These are phyloP conservation scores for Penicillium mononematosum DNA, from an alignment of 495 filamentous ascomycete genomes.

Conservation along the genomic window DNA sequence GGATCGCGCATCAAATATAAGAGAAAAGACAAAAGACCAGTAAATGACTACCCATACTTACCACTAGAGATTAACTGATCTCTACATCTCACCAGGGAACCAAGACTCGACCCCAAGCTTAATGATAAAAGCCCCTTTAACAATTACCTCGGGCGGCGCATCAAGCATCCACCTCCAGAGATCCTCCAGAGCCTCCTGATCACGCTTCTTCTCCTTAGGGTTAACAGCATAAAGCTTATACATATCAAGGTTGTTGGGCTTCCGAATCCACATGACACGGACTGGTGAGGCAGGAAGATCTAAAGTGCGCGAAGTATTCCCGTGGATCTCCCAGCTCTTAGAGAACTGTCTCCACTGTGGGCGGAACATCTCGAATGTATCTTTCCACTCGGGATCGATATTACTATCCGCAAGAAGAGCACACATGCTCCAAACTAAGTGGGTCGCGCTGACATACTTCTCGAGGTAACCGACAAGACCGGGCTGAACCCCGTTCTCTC, in stretches of 20 bases:
- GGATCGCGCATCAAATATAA: neutral
- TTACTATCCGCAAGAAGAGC: neutral
- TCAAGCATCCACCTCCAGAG: conserved; percentile 2
- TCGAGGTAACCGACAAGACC: neutral
- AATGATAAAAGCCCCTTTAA: neutral
- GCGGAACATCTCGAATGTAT: neutral
- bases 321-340: neutral
- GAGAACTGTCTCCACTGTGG: neutral
- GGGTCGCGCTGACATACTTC: neutral
- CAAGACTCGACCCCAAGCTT: conserved; percentile 4
- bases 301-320: neutral
- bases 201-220: neutral
- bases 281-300: neutral
- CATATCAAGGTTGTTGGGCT: neutral
- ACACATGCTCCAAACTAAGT: conserved; percentile 7
- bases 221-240: neutral
- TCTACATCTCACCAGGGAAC: neutral
- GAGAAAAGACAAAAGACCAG: too few relatives aligned
- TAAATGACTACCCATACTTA: neutral
- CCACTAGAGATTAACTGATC: neutral
- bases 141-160: neutral
- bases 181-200: neutral
- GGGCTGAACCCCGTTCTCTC: neutral
- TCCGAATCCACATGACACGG: neutral
- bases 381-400: neutral